Conservation (phyloP, 2,329 filamentous ascomycete genomes). For the Colletotrichum lupini region DNA sequence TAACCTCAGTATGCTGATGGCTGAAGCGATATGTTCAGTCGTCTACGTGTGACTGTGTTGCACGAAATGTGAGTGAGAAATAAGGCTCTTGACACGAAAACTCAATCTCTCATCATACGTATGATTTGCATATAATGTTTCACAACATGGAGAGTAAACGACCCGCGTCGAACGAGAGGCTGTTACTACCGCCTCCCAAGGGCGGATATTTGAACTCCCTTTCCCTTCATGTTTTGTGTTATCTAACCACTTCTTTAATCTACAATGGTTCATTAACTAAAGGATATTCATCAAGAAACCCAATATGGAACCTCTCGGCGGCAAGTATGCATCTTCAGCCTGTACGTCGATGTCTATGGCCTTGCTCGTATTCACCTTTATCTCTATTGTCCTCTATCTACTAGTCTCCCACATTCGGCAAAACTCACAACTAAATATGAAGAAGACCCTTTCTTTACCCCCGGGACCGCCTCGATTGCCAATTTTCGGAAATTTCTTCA, state of each 20-base stretch:
- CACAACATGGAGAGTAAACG: background rate
- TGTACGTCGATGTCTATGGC: background rate
- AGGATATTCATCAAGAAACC: background rate
- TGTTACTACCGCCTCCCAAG: background rate
- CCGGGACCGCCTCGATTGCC: slow-evolving; percentile 4
- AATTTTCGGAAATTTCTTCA: slow-evolving; percentile 10
- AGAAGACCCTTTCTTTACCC: background rate
- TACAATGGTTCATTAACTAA: background rate
- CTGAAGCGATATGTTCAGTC: no score
- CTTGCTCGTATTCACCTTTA: background rate
- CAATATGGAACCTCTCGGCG: background rate
- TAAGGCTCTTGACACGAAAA: background rate
- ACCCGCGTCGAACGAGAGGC: background rate
- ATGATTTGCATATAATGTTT: background rate
- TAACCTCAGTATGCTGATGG: background rate
- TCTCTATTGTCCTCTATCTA: background rate
- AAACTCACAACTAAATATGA: background rate
- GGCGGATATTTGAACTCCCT: background rate
- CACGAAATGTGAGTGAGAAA: background rate
- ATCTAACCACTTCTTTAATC: no score
- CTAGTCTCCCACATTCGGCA: background rate
- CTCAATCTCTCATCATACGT: background rate
- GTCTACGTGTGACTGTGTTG: background rate
- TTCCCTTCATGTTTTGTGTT: background rate
- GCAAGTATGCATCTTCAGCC: background rate